Conservation (phyloP, 2,329 filamentous ascomycete species). For the Calonectria pseudoreteaudii region DNA sequence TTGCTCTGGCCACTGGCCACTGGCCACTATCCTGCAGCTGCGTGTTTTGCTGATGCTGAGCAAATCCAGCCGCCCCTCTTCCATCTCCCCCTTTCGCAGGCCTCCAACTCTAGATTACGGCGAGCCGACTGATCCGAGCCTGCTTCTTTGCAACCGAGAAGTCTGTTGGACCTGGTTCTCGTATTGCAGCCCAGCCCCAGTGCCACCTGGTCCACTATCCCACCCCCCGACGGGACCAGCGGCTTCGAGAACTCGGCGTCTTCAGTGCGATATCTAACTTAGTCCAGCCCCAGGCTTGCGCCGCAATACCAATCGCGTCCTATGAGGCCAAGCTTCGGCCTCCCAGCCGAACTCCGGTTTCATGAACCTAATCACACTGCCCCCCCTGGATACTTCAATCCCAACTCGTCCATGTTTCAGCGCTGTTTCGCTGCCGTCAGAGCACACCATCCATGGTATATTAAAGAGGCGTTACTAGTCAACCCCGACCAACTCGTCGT, state of each 20-base stretch:
- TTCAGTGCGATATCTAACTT: neutral
- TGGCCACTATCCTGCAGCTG: neutral
- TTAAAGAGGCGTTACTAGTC: neutral
- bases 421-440: slow-evolving; percentile 4
- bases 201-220: neutral
- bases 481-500: neutral
- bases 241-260: neutral
- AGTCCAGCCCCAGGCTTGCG: neutral
- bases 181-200: slow-evolving; percentile 2
- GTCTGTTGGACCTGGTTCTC: neutral
- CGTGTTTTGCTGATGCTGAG: slow-evolving; percentile 6
- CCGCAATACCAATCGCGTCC: neutral
- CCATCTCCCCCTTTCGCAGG: neutral
- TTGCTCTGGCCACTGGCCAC: neutral
- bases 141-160: slow-evolving; percentile 5
- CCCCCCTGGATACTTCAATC: neutral
- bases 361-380: neutral
- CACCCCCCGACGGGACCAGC: neutral
- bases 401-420: slow-evolving; percentile 5
- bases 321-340: neutral
- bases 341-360: neutral
- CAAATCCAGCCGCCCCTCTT: neutral
- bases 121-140: slow-evolving; percentile 11
- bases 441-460: neutral
- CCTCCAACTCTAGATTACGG: slow-evolving; percentile 12